These are phyloP conservation scores for Colletotrichum scovillei DNA, from an alignment of 2,329 filamentous ascomycete genomes.

Conservation along the genomic window DNA sequence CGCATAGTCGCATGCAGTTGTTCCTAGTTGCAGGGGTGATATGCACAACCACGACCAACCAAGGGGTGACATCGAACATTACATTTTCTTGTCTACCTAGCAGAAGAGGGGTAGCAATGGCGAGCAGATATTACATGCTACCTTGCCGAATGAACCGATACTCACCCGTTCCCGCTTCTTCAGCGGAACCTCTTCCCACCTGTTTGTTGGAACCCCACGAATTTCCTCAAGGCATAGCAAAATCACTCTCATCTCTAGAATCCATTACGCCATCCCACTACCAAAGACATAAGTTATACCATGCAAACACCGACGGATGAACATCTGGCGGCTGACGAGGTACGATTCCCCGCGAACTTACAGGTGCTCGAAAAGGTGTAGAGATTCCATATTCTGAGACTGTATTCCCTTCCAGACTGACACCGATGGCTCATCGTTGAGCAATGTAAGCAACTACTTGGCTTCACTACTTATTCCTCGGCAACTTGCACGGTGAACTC, in stretches of 20 bases:
- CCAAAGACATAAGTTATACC: not conserved
- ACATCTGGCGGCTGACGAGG: not conserved
- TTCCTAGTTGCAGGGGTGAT: too few species aligned
- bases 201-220: not conserved
- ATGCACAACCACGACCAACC: not conserved
- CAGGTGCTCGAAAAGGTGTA: not conserved
- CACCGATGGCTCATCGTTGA: not conserved
- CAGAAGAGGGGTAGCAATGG: conserved; percentile 3
- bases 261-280: not conserved
- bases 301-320: not conserved
- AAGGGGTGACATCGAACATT: not conserved
- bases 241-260: not conserved
- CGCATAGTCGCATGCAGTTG: not conserved
- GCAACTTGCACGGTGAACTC: fast-evolving
- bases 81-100: not conserved
- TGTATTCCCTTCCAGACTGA: not conserved
- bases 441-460: not conserved
- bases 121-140: not conserved
- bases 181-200: too few species aligned
- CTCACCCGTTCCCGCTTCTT: not conserved
- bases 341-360: not conserved
- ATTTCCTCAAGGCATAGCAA: not conserved
- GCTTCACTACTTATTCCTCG: not conserved
- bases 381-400: not conserved
- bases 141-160: not conserved